Conservation (phyloP, 352 stramenopile species). For the Pythium volutum region DNA sequence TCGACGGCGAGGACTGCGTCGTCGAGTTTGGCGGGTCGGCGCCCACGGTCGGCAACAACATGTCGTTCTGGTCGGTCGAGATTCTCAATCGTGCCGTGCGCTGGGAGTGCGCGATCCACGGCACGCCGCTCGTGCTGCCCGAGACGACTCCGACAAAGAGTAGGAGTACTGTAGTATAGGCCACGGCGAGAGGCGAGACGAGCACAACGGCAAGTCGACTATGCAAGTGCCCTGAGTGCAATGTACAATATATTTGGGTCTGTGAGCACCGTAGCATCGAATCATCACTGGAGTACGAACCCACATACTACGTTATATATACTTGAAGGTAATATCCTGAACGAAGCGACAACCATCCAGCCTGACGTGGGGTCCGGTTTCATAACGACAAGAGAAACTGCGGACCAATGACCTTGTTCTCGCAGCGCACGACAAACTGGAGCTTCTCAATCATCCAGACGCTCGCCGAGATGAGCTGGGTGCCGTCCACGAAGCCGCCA, state of each 20-base stretch:
- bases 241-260: too few species aligned
- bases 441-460: slow-evolving; percentile 79
- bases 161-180: neutral
- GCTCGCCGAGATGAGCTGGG: slow-evolving; percentile 44
- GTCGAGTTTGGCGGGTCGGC: slow-evolving; percentile 33
- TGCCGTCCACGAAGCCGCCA: slow-evolving; percentile 57
- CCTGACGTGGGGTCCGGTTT: neutral
- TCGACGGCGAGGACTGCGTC: slow-evolving; percentile 31
- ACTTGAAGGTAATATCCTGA: too few species aligned
- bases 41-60: slow-evolving; percentile 36
- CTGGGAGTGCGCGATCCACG: slow-evolving; percentile 39
- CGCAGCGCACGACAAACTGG: slow-evolving; percentile 57
- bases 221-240: too few species aligned
- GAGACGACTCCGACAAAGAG: neutral
- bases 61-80: slow-evolving; percentile 42
- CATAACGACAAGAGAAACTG: slow-evolving; percentile 29
- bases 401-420: slow-evolving; percentile 46
- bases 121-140: slow-evolving; percentile 18
- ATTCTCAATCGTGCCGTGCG: slow-evolving; percentile 37
- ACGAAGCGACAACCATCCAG: too few species aligned
- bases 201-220: too few species aligned
- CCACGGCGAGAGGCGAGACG: neutral
- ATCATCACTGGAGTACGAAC: too few species aligned
- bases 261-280: too few species aligned
- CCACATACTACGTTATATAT: too few species aligned